Conservation (phyloP, 805 yeast species). For the Babjeviella inositovora region DNA sequence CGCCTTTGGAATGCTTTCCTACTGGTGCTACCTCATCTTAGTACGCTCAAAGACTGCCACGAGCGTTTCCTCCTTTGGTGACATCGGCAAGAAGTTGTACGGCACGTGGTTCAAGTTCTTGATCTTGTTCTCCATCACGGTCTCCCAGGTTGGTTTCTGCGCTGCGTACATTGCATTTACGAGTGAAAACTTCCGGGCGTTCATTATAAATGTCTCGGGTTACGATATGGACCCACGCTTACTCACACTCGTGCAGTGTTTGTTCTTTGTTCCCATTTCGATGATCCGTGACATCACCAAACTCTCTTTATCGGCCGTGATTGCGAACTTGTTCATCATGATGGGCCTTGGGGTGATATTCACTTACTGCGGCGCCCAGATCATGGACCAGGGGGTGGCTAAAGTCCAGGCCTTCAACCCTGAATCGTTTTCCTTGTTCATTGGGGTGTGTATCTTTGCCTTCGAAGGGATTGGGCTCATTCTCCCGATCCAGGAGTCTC, state of each 20-base stretch:
- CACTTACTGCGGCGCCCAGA: constrained; percentile 30
- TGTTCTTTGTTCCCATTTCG: constrained; percentile 51
- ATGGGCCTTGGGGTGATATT: constrained; percentile 51
- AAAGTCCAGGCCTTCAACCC: constrained; percentile 30
- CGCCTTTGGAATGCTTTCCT: constrained; percentile 55
- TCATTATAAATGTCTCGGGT: constrained; percentile 31
- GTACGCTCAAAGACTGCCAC: constrained; percentile 41
- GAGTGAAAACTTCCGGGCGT: constrained; percentile 54
- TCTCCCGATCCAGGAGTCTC: constrained; percentile 71
- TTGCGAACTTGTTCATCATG: constrained; percentile 58
- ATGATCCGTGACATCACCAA: constrained; percentile 65
- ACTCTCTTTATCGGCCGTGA: constrained; percentile 51
- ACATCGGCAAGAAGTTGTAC: constrained; percentile 47
- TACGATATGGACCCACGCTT: constrained; percentile 17
- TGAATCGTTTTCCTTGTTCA: constrained; percentile 50
- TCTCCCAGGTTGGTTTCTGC: constrained; percentile 68
- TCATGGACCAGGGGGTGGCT: constrained; percentile 27
- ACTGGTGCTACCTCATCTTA: constrained; percentile 62
- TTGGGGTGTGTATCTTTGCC: constrained; percentile 80
- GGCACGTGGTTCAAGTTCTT: constrained; percentile 51
- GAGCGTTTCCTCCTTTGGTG: constrained; percentile 64
- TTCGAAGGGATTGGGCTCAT: constrained; percentile 77
- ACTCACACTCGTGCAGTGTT: constrained; percentile 38
- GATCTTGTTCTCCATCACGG: constrained; percentile 45
- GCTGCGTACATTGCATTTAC: constrained; percentile 75